These are phyloP conservation scores for Pseudogymnoascus verrucosus DNA, from an alignment of 2,329 filamentous ascomycete genomes.

Conservation along the genomic window DNA sequence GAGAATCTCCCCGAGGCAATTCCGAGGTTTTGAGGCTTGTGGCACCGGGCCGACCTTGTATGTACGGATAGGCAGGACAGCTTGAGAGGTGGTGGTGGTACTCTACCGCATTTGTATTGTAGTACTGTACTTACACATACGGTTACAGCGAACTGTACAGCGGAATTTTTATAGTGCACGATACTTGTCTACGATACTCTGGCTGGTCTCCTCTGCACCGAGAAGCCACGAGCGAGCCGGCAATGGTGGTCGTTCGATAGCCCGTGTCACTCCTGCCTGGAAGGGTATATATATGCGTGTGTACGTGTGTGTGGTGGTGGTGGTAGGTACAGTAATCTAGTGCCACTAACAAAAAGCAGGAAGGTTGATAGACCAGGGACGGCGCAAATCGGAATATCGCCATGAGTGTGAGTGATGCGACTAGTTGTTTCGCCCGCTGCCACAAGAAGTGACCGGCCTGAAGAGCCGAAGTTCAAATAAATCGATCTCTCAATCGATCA, in stretches of 20 bases:
- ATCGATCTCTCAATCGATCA: neutral
- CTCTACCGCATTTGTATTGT: neutral
- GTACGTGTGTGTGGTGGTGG: neutral
- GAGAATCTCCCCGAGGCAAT: neutral
- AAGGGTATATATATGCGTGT: neutral
- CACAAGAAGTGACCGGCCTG: neutral
- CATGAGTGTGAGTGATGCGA: neutral
- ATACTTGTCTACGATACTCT: neutral
- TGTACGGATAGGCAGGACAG: neutral
- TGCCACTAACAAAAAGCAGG: neutral
- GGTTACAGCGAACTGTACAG: neutral
- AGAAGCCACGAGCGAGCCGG: neutral
- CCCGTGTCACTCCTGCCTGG: neutral
- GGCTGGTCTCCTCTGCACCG: neutral
- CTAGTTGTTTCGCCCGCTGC: neutral
- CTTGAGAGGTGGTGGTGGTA: neutral
- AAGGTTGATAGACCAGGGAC: neutral
- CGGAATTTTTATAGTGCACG: neutral
- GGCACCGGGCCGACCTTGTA: neutral
- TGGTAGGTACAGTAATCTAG: neutral
- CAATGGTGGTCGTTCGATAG: neutral
- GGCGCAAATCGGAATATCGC: neutral
- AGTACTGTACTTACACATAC: neutral
- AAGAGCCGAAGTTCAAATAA: neutral
- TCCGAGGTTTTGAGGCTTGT: neutral